Evolutionary conservation across 176 grass and related monocot genomes (phyloP).

Genomic region (Phoenix dactylifera): DNA sequence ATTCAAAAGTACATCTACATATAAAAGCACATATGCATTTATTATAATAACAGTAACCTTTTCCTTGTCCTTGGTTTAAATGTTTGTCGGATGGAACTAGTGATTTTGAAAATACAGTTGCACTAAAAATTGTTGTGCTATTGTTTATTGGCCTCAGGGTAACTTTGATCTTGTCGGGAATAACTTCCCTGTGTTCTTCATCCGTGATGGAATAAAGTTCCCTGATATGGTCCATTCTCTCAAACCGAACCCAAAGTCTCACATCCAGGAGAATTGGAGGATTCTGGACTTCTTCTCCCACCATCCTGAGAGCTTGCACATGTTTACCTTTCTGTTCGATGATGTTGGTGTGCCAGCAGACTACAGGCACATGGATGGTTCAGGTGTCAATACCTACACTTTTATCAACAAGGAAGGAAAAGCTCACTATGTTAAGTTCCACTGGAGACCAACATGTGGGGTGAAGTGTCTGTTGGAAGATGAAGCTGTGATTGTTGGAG

Average conservation of each 20-base stretch:
- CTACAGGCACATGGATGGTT: conserved; percentile 99
- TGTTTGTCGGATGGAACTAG: no score
- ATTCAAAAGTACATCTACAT: no score
- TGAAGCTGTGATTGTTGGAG: conserved; percentile 73
- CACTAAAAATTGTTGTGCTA: no score
- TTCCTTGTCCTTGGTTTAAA: no score
- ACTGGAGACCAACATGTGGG: conserved; percentile 93
- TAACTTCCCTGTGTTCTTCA: conserved; percentile 98
- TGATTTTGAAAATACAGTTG: no score
- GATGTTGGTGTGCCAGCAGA: conserved; percentile 85
- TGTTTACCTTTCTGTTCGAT: conserved; percentile 96
- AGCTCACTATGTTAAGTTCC: conserved; percentile 92
- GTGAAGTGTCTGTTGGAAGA: conserved; percentile 65
- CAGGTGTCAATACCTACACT: conserved; percentile 91
- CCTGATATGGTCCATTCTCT: conserved; percentile 97
- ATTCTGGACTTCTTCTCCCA: conserved; percentile 96
- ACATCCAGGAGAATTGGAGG: conserved; percentile 99
- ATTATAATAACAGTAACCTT: no score
- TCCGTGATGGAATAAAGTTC: conserved; percentile 97
- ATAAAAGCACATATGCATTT: no score
- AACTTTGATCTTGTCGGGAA: conserved; percentile 97
- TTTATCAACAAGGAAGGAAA: conserved; percentile 72
- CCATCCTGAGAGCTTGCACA: conserved; percentile 92
- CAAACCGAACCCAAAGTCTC: conserved; percentile 83
- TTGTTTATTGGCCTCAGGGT: conserved; percentile 26